Conservation (phyloP, 495 filamentous ascomycete genomes). For the Chaetomium fimeti region DNA sequence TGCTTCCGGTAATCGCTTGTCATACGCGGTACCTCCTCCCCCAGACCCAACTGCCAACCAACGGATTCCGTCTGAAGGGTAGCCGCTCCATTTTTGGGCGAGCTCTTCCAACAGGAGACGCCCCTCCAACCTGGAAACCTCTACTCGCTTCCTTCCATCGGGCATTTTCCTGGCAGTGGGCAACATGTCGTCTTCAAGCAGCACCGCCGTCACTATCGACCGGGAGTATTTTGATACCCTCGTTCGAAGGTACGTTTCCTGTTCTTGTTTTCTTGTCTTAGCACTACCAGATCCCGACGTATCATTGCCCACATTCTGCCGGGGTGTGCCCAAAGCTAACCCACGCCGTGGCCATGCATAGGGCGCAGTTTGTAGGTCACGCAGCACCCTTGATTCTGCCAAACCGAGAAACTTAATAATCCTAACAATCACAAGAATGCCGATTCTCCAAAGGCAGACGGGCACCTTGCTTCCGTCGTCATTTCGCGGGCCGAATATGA, state of each 20-base stretch:
- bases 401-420: not conserved
- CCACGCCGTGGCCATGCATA: constrained; percentile 11
- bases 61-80: constrained; percentile 2
- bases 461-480: constrained; percentile 17
- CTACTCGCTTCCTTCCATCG: not conserved
- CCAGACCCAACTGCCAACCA: not conserved
- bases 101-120: constrained; percentile 11
- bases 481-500: constrained; percentile 41
- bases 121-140: not conserved
- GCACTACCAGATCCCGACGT: not conserved
- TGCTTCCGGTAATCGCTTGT: constrained; percentile 3
- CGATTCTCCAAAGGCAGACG: constrained; percentile 16
- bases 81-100: constrained; percentile 11
- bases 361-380: constrained; percentile 33
- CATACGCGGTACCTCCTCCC: constrained; percentile 7
- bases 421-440: constrained; percentile 22
- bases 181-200: constrained; percentile 29
- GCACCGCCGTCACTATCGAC: constrained; percentile 50
- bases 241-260: constrained; percentile 45
- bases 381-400: not conserved
- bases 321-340: constrained; percentile 19
- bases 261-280: not conserved
- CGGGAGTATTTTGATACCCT: constrained; percentile 54
- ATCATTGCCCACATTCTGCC: not conserved
- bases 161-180: constrained; percentile 13